Percentiles rank a stretch among this genome's conserved stretches.
Evolutionary conservation across 2,329 filamentous ascomycete species (phyloP).

Genomic region (Penicillium sp.): DNA sequence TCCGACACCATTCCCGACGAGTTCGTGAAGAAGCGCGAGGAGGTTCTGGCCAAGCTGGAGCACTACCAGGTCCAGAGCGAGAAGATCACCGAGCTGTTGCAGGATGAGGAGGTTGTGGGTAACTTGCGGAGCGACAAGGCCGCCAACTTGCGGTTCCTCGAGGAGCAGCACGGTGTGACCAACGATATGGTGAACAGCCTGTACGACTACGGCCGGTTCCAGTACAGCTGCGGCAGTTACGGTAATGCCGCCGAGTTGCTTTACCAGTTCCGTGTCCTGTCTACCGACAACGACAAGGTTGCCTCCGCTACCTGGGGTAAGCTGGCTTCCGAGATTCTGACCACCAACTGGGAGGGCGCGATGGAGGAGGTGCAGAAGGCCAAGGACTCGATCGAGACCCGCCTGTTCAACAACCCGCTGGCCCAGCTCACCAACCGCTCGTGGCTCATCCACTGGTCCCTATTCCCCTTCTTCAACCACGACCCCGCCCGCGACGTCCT

Average conservation of each 20-base stretch:
- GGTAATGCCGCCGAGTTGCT: constrained; percentile 85
- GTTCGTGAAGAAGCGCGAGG: constrained; percentile 85
- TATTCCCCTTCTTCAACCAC: constrained; percentile 99
- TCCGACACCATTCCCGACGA: constrained; percentile 77
- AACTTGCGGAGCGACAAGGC: constrained; percentile 95
- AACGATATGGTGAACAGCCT: constrained; percentile 94
- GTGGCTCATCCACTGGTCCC: constrained; percentile 96
- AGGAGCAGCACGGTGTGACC: constrained; percentile 94
- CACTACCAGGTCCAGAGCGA: constrained; percentile 83
- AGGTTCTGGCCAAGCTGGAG: constrained; percentile 80
- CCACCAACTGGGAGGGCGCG: constrained; percentile 90
- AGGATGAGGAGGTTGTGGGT: constrained; percentile 84
- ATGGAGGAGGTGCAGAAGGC: constrained; percentile 90
- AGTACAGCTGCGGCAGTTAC: constrained; percentile 97
- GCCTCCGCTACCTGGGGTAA: constrained; percentile 96
- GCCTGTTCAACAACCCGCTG: constrained; percentile 93
- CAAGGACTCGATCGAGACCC: constrained; percentile 88
- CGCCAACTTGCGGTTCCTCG: constrained; percentile 96
- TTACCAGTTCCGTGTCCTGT: constrained; percentile 96
- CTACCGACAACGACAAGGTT: constrained; percentile 98
- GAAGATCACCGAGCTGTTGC: constrained; percentile 84
- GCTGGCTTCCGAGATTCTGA: constrained; percentile 92
- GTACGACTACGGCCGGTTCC: constrained; percentile 94
- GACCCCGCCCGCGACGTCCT: constrained; percentile 86
- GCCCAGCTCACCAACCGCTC: constrained; percentile 95